Conservation (phyloP, 2,329 filamentous ascomycete genomes). For the Periconia sp. region DNA sequence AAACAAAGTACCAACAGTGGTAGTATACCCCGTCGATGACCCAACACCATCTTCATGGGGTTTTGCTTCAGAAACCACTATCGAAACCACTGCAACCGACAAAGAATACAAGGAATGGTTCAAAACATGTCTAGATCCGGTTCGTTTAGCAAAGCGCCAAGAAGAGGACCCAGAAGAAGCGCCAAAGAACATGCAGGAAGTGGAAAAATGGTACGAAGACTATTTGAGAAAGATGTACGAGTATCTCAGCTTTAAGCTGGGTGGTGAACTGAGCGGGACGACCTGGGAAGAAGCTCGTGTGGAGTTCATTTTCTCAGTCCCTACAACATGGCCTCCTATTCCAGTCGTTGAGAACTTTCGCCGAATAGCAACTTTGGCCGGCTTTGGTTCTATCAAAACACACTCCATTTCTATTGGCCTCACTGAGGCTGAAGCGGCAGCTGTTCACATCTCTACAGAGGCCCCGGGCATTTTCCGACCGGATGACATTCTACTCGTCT, state of each 20-base stretch:
- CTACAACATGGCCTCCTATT: constrained; percentile 58
- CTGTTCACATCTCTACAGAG: constrained; percentile 50
- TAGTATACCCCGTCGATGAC: constrained; percentile 48
- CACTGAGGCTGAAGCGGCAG: constrained; percentile 58
- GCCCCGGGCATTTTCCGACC: constrained; percentile 39
- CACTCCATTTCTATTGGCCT: constrained; percentile 50
- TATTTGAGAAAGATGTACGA: constrained; percentile 54
- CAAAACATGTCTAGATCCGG: constrained; percentile 57
- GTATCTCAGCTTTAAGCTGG: constrained; percentile 48
- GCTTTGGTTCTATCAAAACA: constrained; percentile 48
- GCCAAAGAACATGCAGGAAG: constrained; percentile 46
- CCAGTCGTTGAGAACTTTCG: constrained; percentile 56
- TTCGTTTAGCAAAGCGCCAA: constrained; percentile 48
- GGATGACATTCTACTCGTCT: constrained; percentile 52
- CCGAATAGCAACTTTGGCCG: constrained; percentile 49
- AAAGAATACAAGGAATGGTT: constrained; percentile 55
- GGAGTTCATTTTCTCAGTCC: constrained; percentile 60
- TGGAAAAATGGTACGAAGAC: constrained; percentile 53
- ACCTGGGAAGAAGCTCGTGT: constrained; percentile 47
- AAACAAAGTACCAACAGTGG: constrained; percentile 57
- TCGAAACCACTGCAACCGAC: constrained; percentile 45
- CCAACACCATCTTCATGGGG: constrained; percentile 54
- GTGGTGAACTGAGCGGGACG: constrained; percentile 40
- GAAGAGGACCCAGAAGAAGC: constrained; percentile 48
- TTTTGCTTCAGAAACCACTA: constrained; percentile 49